These are phyloP conservation scores for Ilyonectria sp. DNA, from an alignment of 2,329 filamentous ascomycete species.

Conservation along the genomic window DNA sequence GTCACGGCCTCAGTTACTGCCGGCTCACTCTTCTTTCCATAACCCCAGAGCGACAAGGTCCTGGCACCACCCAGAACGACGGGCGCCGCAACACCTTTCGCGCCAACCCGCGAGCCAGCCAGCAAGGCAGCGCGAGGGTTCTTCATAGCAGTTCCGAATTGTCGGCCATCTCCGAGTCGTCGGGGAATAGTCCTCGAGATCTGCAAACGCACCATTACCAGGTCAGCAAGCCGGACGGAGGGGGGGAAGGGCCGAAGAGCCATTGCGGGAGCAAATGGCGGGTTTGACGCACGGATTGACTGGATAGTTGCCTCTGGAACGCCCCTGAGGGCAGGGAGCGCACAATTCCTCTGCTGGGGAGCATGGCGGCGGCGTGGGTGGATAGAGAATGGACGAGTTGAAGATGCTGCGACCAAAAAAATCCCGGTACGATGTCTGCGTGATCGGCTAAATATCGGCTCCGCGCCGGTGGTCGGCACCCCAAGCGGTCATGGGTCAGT, in stretches of 20 bases:
- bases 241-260: slow-evolving; percentile 14
- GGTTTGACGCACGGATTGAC: slow-evolving; percentile 48
- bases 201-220: slow-evolving; percentile 27
- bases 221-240: slow-evolving; percentile 15
- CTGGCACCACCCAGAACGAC: slow-evolving; percentile 52
- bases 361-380: slow-evolving; percentile 55
- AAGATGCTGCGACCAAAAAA: slow-evolving; percentile 37
- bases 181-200: slow-evolving; percentile 47
- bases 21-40: slow-evolving; percentile 48
- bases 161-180: slow-evolving; percentile 53
- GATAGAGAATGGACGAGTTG: slow-evolving; percentile 37
- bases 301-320: slow-evolving; percentile 49
- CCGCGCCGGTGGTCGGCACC: slow-evolving; percentile 18
- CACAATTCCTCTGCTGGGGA: slow-evolving; percentile 62
- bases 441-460: slow-evolving; percentile 54
- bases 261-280: slow-evolving; percentile 8
- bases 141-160: slow-evolving; percentile 53
- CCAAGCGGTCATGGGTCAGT: slow-evolving; percentile 31
- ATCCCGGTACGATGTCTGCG: slow-evolving; percentile 46
- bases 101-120: slow-evolving; percentile 43
- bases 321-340: slow-evolving; percentile 55
- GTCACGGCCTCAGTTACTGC: slow-evolving; percentile 36
- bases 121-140: slow-evolving; percentile 39
- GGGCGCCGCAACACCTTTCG: slow-evolving; percentile 44
- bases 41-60: slow-evolving; percentile 55